Conservation (phyloP, 441 rosid genomes). For the Theobroma grandiflorum region DNA sequence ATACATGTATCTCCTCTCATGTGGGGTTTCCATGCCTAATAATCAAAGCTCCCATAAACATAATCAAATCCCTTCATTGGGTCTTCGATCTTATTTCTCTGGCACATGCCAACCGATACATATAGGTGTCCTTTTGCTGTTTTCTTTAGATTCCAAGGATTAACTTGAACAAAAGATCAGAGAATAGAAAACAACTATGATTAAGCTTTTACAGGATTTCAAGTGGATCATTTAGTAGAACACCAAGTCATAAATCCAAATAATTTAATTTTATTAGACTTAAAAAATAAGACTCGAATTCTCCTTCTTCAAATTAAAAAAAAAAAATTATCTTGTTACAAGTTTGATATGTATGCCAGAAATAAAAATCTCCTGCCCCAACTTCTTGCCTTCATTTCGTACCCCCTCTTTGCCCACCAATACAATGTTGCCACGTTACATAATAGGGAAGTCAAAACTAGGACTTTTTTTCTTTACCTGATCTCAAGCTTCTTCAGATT, state of each 20-base stretch:
- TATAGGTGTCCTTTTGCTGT: constrained; percentile 9
- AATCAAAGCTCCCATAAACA: constrained; percentile 19
- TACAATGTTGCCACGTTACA: too few species aligned
- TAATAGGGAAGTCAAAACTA: too few species aligned
- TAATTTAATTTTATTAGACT: too few species aligned
- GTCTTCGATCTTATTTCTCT: background rate
- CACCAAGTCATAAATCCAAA: constrained; percentile 5
- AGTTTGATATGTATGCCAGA: background rate
- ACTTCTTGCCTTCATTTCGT: too few species aligned
- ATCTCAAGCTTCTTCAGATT: background rate
- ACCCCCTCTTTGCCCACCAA: too few species aligned
- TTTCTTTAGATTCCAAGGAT: background rate
- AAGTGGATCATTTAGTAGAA: background rate
- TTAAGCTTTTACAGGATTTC: constrained; percentile 14
- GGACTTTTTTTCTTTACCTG: too few species aligned
- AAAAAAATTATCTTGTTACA: background rate
- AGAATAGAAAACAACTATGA: constrained; percentile 16
- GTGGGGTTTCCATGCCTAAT: constrained; percentile 37
- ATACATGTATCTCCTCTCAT: constrained; percentile 36
- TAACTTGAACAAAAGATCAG: too few species aligned
- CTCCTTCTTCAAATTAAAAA: too few species aligned
- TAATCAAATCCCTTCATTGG: background rate
- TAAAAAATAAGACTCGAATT: too few species aligned
- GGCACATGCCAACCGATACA: constrained; percentile 32
- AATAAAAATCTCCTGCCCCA: too few species aligned